These are phyloP conservation scores for Pisolithus albus DNA, from an alignment of 768 basidiomycete species.

Conservation along the genomic window DNA sequence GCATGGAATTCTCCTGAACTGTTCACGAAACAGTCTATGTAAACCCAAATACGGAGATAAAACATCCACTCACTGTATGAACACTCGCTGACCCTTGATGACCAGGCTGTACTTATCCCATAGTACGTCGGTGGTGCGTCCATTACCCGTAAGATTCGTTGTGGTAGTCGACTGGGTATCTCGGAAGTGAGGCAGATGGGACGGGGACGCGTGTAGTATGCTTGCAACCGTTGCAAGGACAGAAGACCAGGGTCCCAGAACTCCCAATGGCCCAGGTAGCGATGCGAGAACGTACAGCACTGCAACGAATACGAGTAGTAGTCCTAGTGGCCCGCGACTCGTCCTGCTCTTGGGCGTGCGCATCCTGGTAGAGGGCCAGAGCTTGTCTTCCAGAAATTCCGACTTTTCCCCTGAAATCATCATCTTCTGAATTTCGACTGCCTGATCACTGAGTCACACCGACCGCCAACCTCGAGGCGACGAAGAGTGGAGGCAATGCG, in stretches of 20 bases:
- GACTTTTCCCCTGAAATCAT: too few species aligned
- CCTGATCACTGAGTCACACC: too few species aligned
- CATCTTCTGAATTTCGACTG: too few species aligned
- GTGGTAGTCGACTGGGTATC: background rate
- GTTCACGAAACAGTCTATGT: background rate
- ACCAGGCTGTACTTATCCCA: conserved; percentile 72
- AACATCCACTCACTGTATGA: conserved; percentile 51
- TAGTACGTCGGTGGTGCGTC: conserved; percentile 33
- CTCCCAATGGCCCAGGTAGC: background rate
- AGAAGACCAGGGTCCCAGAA: background rate
- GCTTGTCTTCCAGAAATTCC: too few species aligned
- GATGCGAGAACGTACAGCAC: background rate
- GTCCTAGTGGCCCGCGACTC: too few species aligned
- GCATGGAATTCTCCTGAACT: conserved; percentile 86
- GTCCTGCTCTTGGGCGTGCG: background rate
- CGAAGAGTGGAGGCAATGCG: too few species aligned
- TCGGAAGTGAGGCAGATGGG: background rate
- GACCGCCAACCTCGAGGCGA: too few species aligned
- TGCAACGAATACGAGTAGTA: background rate
- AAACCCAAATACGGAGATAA: background rate
- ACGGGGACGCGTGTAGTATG: background rate
- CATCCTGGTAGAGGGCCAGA: too few species aligned
- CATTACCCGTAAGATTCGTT: conserved; percentile 19
- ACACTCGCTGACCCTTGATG: conserved; percentile 61
- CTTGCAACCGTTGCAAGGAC: background rate